Conservation (phyloP, 148 eudicot species). For the Rhododendron mucronatum region DNA sequence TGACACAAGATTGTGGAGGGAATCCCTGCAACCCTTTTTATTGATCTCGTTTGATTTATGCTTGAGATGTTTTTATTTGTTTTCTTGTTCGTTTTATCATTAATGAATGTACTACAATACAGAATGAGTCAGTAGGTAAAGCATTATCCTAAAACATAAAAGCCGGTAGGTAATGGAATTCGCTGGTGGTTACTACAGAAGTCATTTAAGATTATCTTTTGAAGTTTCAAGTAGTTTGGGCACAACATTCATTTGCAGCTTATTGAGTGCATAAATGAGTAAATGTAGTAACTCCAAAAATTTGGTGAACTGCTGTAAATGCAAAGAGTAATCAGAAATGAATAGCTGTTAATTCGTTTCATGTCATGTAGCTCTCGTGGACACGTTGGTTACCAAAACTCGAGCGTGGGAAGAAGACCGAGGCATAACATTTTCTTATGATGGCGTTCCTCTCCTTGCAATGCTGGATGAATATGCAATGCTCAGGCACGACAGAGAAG, state of each 20-base stretch:
- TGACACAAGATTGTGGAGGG: neutral
- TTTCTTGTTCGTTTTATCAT: neutral
- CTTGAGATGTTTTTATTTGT: neutral
- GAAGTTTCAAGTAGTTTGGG: neutral
- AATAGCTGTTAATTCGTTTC: slow-evolving; percentile 16
- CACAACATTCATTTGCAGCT: neutral
- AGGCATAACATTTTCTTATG: slow-evolving; percentile 69
- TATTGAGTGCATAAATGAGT: neutral
- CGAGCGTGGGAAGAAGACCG: slow-evolving; percentile 93
- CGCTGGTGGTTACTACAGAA: neutral
- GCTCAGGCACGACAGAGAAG: slow-evolving; percentile 98
- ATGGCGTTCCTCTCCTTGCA: slow-evolving; percentile 96
- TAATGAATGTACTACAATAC: neutral
- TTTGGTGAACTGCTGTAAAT: neutral
- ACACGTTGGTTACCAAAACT: slow-evolving; percentile 80
- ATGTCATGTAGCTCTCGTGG: slow-evolving; percentile 76
- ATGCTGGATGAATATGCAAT: slow-evolving; percentile 94
- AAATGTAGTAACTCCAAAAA: neutral
- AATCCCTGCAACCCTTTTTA: neutral
- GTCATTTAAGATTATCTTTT: neutral
- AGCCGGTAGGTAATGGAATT: neutral
- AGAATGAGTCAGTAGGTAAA: neutral
- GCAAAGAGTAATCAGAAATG: neutral
- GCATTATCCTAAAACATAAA: neutral
- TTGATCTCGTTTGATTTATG: neutral